A percentile compares a stretch with the other conserved stretches of the same genome.
Evolutionary conservation across 2,329 filamentous ascomycete species (phyloP).

Genomic region (Scopulariopsis brevicaulis): DNA sequence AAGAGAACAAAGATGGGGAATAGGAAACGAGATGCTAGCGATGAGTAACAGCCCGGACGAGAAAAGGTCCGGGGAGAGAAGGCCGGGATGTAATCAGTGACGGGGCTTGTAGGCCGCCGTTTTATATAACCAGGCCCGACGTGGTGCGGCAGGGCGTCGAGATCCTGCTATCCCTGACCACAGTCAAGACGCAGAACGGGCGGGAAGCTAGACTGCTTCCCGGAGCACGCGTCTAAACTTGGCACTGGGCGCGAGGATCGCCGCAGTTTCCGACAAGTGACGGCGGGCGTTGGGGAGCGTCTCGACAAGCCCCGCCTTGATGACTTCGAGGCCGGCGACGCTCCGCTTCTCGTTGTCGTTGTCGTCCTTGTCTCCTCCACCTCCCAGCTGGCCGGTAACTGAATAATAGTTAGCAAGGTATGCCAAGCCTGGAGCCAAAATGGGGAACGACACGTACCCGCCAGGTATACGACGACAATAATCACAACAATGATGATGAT

Average conservation of each 20-base stretch:
- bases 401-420: slow-evolving; percentile 20
- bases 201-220: not conserved
- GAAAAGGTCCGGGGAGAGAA: not conserved
- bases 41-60: not conserved
- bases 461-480: slow-evolving; percentile 35
- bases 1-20: not conserved
- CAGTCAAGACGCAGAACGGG: too few species aligned
- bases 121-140: not conserved
- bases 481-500: slow-evolving; percentile 42
- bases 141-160: too few species aligned
- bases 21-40: not conserved
- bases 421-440: not conserved
- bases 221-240: slow-evolving; percentile 7
- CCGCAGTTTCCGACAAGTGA: not conserved
- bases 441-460: slow-evolving; percentile 3
- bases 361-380: slow-evolving; percentile 14
- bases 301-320: not conserved
- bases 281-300: not conserved
- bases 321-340: not conserved
- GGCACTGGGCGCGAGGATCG: slow-evolving; percentile 4
- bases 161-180: not conserved
- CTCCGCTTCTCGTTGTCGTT: slow-evolving; percentile 15
- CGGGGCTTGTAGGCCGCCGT: not conserved
- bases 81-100: not conserved
- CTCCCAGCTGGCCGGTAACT: slow-evolving; percentile 11